These are phyloP conservation scores for Holtermannia corniformis DNA, from an alignment of 768 basidiomycete genomes.

Conservation along the genomic window DNA sequence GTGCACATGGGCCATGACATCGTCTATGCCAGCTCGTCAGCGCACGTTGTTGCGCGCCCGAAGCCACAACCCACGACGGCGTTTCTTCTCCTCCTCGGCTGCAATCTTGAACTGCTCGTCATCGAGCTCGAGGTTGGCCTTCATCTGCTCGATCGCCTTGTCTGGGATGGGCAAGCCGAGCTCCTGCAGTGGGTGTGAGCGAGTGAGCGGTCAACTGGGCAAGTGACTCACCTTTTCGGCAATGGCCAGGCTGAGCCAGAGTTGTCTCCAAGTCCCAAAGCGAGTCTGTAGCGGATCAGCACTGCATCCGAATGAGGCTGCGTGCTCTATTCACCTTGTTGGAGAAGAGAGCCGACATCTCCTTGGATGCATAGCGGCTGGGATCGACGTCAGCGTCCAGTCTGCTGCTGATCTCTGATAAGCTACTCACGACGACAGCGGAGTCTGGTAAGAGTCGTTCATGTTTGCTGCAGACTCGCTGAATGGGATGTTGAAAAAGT, in stretches of 20 bases:
- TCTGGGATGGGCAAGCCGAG: conserved; percentile 83
- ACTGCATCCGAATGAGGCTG: not conserved
- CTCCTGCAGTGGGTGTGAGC: conserved; percentile 42
- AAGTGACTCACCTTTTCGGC: conserved; percentile 61
- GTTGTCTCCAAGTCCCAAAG: conserved; percentile 85
- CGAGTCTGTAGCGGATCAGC: conserved; percentile 55
- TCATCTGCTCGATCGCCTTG: conserved; percentile 89
- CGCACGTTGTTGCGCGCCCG: too few species aligned
- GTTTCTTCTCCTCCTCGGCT: conserved; percentile 89
- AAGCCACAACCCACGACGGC: conserved; percentile 49
- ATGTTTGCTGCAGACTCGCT: too few species aligned
- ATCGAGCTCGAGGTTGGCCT: conserved; percentile 78
- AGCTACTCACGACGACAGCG: conserved; percentile 38
- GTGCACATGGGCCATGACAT: conserved; percentile 99
- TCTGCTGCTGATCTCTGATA: not conserved
- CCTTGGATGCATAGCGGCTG: conserved; percentile 98
- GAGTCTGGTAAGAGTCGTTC: conserved; percentile 44
- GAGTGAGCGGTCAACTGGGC: not conserved
- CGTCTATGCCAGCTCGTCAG: conserved; percentile 46
- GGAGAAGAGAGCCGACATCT: conserved; percentile 98
- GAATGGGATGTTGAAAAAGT: too few species aligned
- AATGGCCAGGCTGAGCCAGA: conserved; percentile 93
- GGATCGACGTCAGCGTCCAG: not conserved
- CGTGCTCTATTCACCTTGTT: conserved; percentile 58
- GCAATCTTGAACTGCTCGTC: conserved; percentile 84